phyloP scores from a whole-genome alignment of 2,329 filamentous ascomycete species.

The Dactylella cylindrospora region DNA sequence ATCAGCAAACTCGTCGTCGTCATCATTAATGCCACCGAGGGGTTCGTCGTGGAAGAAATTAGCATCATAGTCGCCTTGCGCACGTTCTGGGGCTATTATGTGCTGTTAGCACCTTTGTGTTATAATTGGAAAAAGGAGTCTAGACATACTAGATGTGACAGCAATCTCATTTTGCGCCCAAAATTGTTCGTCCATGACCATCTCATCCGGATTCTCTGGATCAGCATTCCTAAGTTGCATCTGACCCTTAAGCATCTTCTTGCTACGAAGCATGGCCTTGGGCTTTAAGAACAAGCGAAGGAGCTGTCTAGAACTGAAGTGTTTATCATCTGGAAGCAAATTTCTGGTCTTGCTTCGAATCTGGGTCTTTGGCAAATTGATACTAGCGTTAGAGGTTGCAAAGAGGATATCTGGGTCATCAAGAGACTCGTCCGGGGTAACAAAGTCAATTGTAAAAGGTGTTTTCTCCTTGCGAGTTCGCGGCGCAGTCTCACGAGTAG shows the following conservation, averaged over 20 bases:
- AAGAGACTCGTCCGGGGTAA: conserved; percentile 67
- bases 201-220: conserved; percentile 61
- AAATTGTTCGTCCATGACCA: conserved; percentile 91
- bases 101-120: conserved; percentile 49
- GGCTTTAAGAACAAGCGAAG: conserved; percentile 92
- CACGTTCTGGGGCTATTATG: conserved; percentile 41
- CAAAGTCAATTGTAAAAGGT: conserved; percentile 91
- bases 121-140: no score
- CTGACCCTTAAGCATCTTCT: conserved; percentile 37
- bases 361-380: conserved; percentile 86
- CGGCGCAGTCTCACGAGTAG: conserved; percentile 48
- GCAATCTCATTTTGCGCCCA: conserved; percentile 73
- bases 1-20: conserved; percentile 75
- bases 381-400: conserved; percentile 75
- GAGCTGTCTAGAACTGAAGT: conserved; percentile 92
- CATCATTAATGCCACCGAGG: conserved; percentile 67
- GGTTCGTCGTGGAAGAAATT: conserved; percentile 95
- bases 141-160: conserved; percentile 47
- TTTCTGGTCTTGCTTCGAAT: conserved; percentile 94
- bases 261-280: conserved; percentile 62
- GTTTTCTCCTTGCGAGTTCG: conserved; percentile 89
- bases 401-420: conserved; percentile 79
- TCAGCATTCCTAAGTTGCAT: conserved; percentile 19
- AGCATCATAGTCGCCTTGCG: conserved; percentile 80
- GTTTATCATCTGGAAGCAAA: conserved; percentile 92